phyloP scores from a whole-genome alignment of 2,329 filamentous ascomycete species.

The Ophiostoma novo-ulmi region DNA sequence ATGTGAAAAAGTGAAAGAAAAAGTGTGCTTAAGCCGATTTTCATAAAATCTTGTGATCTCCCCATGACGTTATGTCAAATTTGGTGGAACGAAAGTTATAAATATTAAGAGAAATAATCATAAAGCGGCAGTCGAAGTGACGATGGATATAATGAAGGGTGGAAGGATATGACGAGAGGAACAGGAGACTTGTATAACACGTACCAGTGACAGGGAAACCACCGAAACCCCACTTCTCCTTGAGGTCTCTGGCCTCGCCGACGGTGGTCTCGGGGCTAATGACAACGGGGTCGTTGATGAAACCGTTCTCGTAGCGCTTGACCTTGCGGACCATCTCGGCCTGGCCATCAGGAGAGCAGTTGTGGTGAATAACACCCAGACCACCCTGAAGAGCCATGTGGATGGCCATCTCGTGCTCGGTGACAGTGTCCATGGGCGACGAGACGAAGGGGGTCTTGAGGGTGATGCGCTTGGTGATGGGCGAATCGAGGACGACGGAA shows the following conservation, averaged over 20 bases:
- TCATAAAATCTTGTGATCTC: conserved; percentile 50
- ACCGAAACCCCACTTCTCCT: conserved; percentile 97
- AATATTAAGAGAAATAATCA: conserved; percentile 77
- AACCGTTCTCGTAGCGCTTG: conserved; percentile 98
- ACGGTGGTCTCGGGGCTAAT: conserved; percentile 84
- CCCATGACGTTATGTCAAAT: conserved; percentile 82
- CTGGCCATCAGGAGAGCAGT: conserved; percentile 95
- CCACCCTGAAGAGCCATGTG: conserved; percentile 88
- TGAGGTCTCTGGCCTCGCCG: conserved; percentile 82
- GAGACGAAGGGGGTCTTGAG: conserved; percentile 96
- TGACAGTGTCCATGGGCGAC: conserved; percentile 99
- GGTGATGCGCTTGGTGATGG: conserved; percentile 89
- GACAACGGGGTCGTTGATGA: conserved; percentile 93
- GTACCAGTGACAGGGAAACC: conserved; percentile 97
- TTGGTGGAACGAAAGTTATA: conserved; percentile 99
- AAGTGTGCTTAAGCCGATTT: conserved; percentile 24
- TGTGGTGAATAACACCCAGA: conserved; percentile 96
- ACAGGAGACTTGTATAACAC: conserved; percentile 36
- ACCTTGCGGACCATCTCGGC: conserved; percentile 99
- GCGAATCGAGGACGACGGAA: conserved; percentile 80
- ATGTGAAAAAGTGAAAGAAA: conserved; percentile 21
- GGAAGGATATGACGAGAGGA: conserved; percentile 11
- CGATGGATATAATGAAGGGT: conserved; percentile 31
- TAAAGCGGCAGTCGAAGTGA: conserved; percentile 30
- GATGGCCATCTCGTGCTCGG: conserved; percentile 98